A percentile compares a stretch with the other conserved stretches of the same genome.
phyloP scores from a whole-genome alignment of 2,329 filamentous ascomycete species.

The Xenoacremonium recifei region DNA sequence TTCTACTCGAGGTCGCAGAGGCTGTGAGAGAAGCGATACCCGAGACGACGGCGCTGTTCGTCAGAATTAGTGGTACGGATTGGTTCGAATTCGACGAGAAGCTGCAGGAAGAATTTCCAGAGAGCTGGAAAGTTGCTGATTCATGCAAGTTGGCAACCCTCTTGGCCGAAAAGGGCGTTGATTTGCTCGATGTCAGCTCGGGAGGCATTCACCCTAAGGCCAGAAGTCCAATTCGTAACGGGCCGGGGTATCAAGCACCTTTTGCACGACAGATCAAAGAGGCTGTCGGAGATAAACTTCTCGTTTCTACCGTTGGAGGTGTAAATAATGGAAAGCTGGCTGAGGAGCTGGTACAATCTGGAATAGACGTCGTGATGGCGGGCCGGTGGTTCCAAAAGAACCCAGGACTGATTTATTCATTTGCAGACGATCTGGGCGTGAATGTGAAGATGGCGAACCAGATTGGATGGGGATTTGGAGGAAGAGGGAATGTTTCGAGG shows the following conservation, averaged over 20 bases:
- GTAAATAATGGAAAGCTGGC: slow-evolving; percentile 45
- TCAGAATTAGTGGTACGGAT: slow-evolving; percentile 70
- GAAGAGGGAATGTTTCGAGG: slow-evolving; percentile 26
- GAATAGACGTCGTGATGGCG: slow-evolving; percentile 47
- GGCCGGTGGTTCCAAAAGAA: slow-evolving; percentile 58
- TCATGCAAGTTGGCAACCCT: slow-evolving; percentile 60
- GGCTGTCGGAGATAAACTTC: slow-evolving; percentile 59
- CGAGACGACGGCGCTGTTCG: slow-evolving; percentile 65
- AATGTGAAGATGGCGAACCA: slow-evolving; percentile 48
- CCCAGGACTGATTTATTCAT: slow-evolving; percentile 52
- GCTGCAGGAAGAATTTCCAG: slow-evolving; percentile 43
- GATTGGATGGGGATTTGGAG: slow-evolving; percentile 54
- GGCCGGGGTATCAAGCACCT: slow-evolving; percentile 67
- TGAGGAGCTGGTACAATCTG: slow-evolving; percentile 44
- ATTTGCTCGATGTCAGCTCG: slow-evolving; percentile 70
- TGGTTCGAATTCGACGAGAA: slow-evolving; percentile 64
- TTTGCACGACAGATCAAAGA: slow-evolving; percentile 70
- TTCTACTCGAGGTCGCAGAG: slow-evolving; percentile 68
- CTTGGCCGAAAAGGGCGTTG: slow-evolving; percentile 65
- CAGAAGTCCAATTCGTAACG: slow-evolving; percentile 46
- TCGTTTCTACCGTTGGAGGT: slow-evolving; percentile 45
- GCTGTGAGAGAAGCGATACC: slow-evolving; percentile 61
- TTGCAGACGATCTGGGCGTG: slow-evolving; percentile 51
- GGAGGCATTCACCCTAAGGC: slow-evolving; percentile 63
- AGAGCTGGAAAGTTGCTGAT: slow-evolving; percentile 67